These are phyloP conservation scores for Megacollybia marginata DNA, from an alignment of 768 basidiomycete genomes.

Conservation along the genomic window DNA sequence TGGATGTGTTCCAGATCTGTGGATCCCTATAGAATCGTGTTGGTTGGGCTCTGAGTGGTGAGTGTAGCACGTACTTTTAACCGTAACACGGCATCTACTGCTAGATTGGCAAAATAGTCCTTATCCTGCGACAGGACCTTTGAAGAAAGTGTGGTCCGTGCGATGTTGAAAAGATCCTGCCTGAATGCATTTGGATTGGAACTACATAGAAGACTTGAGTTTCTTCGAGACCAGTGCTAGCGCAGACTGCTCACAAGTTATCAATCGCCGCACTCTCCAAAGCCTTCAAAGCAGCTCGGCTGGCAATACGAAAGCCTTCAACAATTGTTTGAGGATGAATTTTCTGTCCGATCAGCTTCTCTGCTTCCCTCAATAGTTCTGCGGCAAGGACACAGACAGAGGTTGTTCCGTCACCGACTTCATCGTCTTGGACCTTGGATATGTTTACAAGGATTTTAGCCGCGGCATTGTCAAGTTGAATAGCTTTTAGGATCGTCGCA, in stretches of 20 bases:
- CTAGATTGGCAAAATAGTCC: conserved; percentile 95
- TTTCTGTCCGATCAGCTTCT: conserved; percentile 85
- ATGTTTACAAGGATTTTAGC: conserved; percentile 99
- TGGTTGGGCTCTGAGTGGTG: conserved; percentile 1
- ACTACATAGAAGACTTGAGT: conserved; percentile 30
- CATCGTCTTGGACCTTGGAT: conserved; percentile 99
- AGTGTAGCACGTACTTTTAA: conserved; percentile 52
- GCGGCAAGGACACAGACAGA: conserved; percentile 87
- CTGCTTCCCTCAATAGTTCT: conserved; percentile 90
- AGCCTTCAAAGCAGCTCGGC: conserved; percentile 74
- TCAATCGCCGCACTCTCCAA: conserved; percentile 79
- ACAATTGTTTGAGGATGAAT: conserved; percentile 98
- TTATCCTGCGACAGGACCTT: conserved; percentile 98
- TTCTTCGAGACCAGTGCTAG: background rate
- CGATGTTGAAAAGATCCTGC: conserved; percentile 92
- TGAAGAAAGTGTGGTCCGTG: conserved; percentile 88
- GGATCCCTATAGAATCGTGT: conserved; percentile 59
- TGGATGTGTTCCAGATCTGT: conserved; percentile 97
- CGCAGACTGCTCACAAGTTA: conserved; percentile 57
- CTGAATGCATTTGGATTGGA: conserved; percentile 72
- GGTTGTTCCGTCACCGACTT: conserved; percentile 95
- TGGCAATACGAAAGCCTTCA: conserved; percentile 94
- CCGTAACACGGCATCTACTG: conserved; percentile 92
- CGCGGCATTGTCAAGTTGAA: conserved; percentile 96
- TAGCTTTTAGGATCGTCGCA: conserved; percentile 95